phyloP scores from a whole-genome alignment of 768 basidiomycete genomes.

The Leccinum barrowsii region DNA sequence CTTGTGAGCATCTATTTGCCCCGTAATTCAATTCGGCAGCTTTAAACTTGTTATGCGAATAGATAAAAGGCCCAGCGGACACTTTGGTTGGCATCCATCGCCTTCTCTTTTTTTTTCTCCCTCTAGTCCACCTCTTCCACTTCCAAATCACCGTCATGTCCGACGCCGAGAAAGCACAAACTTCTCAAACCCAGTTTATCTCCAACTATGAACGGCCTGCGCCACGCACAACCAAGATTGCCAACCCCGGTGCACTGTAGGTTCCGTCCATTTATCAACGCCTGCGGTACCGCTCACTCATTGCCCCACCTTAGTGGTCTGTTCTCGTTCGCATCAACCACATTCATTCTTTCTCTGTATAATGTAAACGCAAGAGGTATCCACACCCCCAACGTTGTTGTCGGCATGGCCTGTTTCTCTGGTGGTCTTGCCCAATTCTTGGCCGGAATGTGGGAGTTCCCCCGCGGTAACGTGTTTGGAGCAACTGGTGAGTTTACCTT shows the following conservation, averaged over 20 bases:
- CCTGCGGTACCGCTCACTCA: neutral
- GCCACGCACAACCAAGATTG: conserved; percentile 39
- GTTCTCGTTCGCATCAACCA: conserved; percentile 82
- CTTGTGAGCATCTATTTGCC: conserved; percentile 24
- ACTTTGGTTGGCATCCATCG: neutral
- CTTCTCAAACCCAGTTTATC: conserved; percentile 18
- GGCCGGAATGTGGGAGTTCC: conserved; percentile 89
- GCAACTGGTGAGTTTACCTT: conserved; percentile 54
- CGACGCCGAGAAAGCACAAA: conserved; percentile 34
- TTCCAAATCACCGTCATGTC: conserved; percentile 26
- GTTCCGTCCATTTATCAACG: neutral
- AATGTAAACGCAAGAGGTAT: conserved; percentile 59
- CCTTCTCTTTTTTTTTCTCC: neutral
- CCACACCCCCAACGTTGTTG: conserved; percentile 59
- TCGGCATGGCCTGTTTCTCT: conserved; percentile 83
- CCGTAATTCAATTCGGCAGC: conserved; percentile 12
- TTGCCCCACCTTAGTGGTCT: conserved; percentile 50
- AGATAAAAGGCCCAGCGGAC: conserved; percentile 16
- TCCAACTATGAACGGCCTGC: conserved; percentile 16
- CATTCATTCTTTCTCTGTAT: conserved; percentile 73
- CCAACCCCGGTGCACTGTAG: conserved; percentile 49
- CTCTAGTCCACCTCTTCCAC: neutral
- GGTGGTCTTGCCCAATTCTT: conserved; percentile 85
- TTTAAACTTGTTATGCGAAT: neutral
- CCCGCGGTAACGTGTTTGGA: conserved; percentile 65